phyloP scores from a whole-genome alignment of 2,329 filamentous ascomycete species.

The Claviceps digitariae region DNA sequence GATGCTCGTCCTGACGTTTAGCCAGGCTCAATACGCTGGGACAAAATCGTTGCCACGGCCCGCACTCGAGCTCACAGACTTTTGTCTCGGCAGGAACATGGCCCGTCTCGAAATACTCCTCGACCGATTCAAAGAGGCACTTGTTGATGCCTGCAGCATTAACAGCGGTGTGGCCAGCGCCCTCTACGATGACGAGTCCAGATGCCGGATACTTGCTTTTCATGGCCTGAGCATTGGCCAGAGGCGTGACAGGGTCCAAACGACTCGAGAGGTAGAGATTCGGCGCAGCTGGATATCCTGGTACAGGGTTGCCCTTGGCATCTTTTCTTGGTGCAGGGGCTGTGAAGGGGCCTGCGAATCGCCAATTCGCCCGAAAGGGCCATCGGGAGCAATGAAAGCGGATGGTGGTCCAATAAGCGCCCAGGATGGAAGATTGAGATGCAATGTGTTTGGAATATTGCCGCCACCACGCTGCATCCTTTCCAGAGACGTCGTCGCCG shows the following conservation, averaged over 20 bases:
- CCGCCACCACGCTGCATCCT: constrained; percentile 10
- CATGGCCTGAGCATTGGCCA: constrained; percentile 19
- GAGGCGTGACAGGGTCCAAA: constrained; percentile 29
- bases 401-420: constrained; percentile 14
- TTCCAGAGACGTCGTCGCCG: constrained; percentile 8
- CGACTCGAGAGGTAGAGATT: constrained; percentile 23
- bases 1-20: neutral
- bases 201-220: constrained; percentile 15
- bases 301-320: neutral
- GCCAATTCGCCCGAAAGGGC: constrained; percentile 19
- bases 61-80: constrained; percentile 7
- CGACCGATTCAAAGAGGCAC: constrained; percentile 11
- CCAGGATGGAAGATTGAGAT: constrained; percentile 14
- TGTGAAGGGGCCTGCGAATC: constrained; percentile 16
- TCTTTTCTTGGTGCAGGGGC: constrained; percentile 8
- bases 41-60: constrained; percentile 9
- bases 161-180: constrained; percentile 16
- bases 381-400: constrained; percentile 19
- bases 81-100: constrained; percentile 12
- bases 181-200: constrained; percentile 17
- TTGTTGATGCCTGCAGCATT: constrained; percentile 6
- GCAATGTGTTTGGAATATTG: constrained; percentile 10
- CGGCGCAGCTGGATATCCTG: constrained; percentile 14
- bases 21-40: neutral
- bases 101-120: constrained; percentile 18